Evolutionary conservation across 1,139 yeast genomes (phyloP), one percentile per base, ranked within the genome.

Genomic region (Taiozyma sp.): DNA sequence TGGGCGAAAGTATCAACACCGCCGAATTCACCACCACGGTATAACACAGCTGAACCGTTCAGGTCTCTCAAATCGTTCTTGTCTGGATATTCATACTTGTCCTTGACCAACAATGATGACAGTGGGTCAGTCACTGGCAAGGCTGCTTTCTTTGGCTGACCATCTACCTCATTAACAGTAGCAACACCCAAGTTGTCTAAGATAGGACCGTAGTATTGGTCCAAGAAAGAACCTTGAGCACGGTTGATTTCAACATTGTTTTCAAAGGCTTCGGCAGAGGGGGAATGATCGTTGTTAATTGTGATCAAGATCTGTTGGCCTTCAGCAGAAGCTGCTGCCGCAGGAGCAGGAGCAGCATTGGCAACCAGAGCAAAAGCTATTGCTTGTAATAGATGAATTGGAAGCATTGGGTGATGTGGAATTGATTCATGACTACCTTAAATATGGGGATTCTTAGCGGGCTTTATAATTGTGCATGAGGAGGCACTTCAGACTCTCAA

Each of bases 1-100:
- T 80, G 84, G 13, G 84, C 84, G 67, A 78, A 80, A 0, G 83
- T 76, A 54, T 75, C 73, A 51, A 79, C 71, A 12, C 84, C 84
- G 2, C 80, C 80, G 49, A 67, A 65, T 51, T 70, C 71, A 53
- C 71, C 72, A 51, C 74, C 74, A 50, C 72, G 66, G 55, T 71
- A 71, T 45, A 70, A 54, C 24, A 63, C 67, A 44, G 67, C 60
- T 27, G 68, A 63, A 16, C 74, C 75, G 52, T 67, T 68, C 51
- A 71, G 57, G 57, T 71, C 74, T 48, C 71, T 61, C 43, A 70
- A 60, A 52, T 71, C 75, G 55, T 71, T 74, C 39, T 65, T 66
- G 51, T 70, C 71, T 29, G 73, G 73, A 53, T 65, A 68, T 43
- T 62, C 51, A 52, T 69, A 70, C 32, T 63, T 61, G 44, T 67